These are phyloP conservation scores for Gloeopeniophorella convolvens DNA, from an alignment of 768 basidiomycete species.

Conservation along the genomic window DNA sequence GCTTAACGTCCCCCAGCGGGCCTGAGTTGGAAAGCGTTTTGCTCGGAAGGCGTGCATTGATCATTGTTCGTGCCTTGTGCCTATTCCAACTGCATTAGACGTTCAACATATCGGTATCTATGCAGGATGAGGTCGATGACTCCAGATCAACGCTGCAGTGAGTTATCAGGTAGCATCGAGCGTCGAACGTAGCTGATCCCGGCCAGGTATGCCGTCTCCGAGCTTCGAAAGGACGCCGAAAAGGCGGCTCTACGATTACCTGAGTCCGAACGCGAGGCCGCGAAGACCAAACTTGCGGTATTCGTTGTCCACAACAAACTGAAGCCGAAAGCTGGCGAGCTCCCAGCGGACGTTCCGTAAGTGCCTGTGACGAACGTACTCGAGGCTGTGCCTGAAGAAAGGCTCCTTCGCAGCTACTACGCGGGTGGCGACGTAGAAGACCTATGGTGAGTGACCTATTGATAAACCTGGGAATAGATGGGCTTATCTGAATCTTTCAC, in stretches of 20 bases:
- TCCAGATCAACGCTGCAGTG: slow-evolving; percentile 85
- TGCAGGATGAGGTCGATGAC: slow-evolving; percentile 82
- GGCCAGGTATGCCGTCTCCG: slow-evolving; percentile 78
- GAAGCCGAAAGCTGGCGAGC: slow-evolving; percentile 73
- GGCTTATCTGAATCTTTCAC: slow-evolving; percentile 6
- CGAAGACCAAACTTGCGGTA: slow-evolving; percentile 74
- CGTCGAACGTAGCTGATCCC: slow-evolving; percentile 1
- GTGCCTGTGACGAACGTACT: slow-evolving; percentile 23
- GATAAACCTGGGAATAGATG: slow-evolving; percentile 8
- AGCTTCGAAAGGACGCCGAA: slow-evolving; percentile 87
- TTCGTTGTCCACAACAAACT: slow-evolving; percentile 96
- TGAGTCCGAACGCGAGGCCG: slow-evolving; percentile 65
- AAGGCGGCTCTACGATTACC: slow-evolving; percentile 55
- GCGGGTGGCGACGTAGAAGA: slow-evolving; percentile 69
- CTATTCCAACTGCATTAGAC: slow-evolving; percentile 1
- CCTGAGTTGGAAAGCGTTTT: slow-evolving; percentile 61
- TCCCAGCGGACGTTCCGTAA: slow-evolving; percentile 64
- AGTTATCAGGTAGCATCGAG: slow-evolving; percentile 23
- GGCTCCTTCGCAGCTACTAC: slow-evolving; percentile 52
- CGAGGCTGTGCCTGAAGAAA: slow-evolving; percentile 12
- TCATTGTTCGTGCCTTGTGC: slow-evolving; percentile 53
- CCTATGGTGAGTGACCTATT: slow-evolving; percentile 51
- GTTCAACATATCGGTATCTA: slow-evolving; percentile 15
- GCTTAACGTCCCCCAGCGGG: slow-evolving; percentile 36
- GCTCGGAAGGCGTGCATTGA: slow-evolving; percentile 73